Evolutionary conservation across 2,329 filamentous ascomycete genomes (phyloP), one percentile per base, ranked within the genome.

Genomic region (Pyrenophora graminea): DNA sequence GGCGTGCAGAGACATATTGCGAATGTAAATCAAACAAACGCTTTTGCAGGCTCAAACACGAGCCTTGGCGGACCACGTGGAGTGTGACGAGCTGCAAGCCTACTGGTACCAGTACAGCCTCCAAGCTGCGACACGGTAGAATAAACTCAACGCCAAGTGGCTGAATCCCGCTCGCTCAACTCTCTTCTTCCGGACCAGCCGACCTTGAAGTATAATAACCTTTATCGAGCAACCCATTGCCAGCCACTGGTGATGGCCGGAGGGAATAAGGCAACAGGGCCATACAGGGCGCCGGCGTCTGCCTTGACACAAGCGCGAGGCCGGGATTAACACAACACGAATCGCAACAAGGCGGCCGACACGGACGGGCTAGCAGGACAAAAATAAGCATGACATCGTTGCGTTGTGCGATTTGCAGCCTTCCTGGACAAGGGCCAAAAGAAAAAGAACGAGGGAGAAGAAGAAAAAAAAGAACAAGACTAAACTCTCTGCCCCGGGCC

Each of bases 41-140:
- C 49, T 45, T 48, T 46, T 36, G 52, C 48, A 47, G 53, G 54
- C 52, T 55, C 58, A 58, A 49, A 59, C 45, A 51, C 37, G 39
- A 65, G 63, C 58, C 64, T 56, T 67, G 67, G 40, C 44, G 38
- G 45, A 58, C 64, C 66, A 71, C 68, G 67, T 72, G 67, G 64
- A 53, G 34, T 37, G 38, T 37, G 53, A 56, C 47, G 56, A 64
- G 59, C 53, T 67, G 60, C 53, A 50, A 52, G 21, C 38, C 19
- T 49, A 39, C 31, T 30, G 47, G 25, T 21, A 6, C 25, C 2
- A 8, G 25, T 27, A 27, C 25, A 7, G 25, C 19, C 19, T 27
- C 6, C 9, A 30, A 13, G 27, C 27, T 30, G 27, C 27, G 27
- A 30, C 27, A 30, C 27, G 27, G 27, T 10, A 30, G 27, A 13